phyloP scores from a whole-genome alignment of 2,329 filamentous ascomycete genomes.

The Botryotinia convoluta region DNA sequence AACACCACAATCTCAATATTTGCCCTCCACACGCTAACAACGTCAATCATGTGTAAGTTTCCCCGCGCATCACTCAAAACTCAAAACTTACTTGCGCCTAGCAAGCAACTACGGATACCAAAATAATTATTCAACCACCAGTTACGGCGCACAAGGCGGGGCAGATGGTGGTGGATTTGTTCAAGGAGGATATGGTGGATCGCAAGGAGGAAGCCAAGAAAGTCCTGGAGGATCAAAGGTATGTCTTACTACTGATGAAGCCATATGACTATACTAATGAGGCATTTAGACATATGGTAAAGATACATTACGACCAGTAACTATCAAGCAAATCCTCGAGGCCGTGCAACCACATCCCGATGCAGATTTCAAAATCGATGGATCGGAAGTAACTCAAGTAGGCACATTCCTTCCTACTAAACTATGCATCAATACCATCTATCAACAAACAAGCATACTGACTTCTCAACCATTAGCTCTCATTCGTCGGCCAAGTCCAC shows the following conservation, averaged over 20 bases:
- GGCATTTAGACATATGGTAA: constrained; percentile 56
- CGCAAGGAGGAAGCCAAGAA: constrained; percentile 57
- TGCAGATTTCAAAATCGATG: constrained; percentile 81
- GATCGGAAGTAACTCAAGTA: constrained; percentile 62
- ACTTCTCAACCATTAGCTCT: constrained; percentile 53
- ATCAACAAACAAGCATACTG: not conserved
- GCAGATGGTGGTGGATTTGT: constrained; percentile 63
- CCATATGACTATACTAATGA: constrained; percentile 4
- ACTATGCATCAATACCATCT: not conserved
- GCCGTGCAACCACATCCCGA: constrained; percentile 72
- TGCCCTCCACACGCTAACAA: not conserved
- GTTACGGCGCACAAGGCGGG: constrained; percentile 51
- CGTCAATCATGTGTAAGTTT: constrained; percentile 6
- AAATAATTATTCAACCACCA: constrained; percentile 31
- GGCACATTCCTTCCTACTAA: not conserved
- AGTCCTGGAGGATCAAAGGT: constrained; percentile 48
- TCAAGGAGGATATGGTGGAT: constrained; percentile 44
- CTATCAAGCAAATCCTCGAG: constrained; percentile 90
- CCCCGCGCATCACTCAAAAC: no score
- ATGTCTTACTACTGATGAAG: constrained; percentile 19
- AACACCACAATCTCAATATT: not conserved
- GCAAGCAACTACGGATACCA: constrained; percentile 34
- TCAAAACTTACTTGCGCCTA: not conserved
- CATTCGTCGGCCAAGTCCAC: constrained; percentile 87
- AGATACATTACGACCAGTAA: constrained; percentile 88